A percentile compares a stretch with the other conserved stretches of the same genome.
phyloP scores from a whole-genome alignment of 2,329 filamentous ascomycete genomes.

The Colletotrichum sojae region DNA sequence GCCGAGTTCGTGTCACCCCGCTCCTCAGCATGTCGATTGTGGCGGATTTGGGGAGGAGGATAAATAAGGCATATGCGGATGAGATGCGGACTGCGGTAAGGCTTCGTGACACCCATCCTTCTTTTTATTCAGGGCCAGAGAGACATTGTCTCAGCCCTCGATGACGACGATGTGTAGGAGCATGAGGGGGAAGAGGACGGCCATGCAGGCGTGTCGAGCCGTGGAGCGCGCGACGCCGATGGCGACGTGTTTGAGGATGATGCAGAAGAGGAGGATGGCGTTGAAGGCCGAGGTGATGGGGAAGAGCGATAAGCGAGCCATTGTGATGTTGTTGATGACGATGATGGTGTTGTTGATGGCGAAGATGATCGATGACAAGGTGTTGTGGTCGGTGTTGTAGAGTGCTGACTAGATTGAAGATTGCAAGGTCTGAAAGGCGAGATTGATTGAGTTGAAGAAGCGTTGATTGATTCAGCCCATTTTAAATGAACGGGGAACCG shows the following conservation, averaged over 20 bases:
- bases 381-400: too few relatives aligned
- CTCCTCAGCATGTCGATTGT: too few relatives aligned
- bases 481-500: background rate
- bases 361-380: too few relatives aligned
- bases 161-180: constrained; percentile 31
- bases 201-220: constrained; percentile 27
- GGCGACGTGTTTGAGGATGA: constrained; percentile 37
- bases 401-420: background rate
- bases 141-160: constrained; percentile 32
- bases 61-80: too few relatives aligned
- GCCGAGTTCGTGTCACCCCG: too few relatives aligned
- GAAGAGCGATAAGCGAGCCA: constrained; percentile 28
- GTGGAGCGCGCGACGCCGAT: constrained; percentile 26
- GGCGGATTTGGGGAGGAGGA: too few relatives aligned
- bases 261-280: constrained; percentile 26
- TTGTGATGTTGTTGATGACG: background rate
- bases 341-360: background rate
- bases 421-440: background rate
- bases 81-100: background rate
- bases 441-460: background rate
- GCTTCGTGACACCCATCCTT: constrained; percentile 9
- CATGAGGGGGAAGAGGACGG: constrained; percentile 31
- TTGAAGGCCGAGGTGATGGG: constrained; percentile 30
- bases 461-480: background rate
- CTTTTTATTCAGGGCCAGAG: background rate